Percentiles rank a stretch among this genome's conserved stretches.
phyloP scores from a whole-genome alignment of 2,329 filamentous ascomycete genomes.

The Ophiostoma himal-ulmi region DNA sequence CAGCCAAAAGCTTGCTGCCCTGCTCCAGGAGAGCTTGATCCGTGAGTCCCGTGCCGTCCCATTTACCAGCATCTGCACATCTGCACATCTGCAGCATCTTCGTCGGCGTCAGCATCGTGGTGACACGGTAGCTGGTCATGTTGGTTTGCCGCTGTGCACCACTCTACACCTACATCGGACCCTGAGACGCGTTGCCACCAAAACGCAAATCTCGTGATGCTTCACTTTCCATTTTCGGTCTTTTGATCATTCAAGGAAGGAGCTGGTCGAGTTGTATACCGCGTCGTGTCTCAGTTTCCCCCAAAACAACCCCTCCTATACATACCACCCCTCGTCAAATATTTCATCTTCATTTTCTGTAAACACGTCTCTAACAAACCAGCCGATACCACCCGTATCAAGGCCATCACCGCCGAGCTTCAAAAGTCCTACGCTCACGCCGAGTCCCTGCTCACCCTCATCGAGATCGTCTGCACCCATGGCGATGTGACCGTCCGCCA shows the following conservation, averaged over 20 bases:
- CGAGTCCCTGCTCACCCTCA: constrained; percentile 74
- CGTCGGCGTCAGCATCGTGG: background rate
- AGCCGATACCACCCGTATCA: constrained; percentile 87
- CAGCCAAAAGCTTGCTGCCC: constrained; percentile 74
- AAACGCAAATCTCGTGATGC: background rate
- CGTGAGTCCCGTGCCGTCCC: constrained; percentile 50
- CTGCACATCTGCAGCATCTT: background rate
- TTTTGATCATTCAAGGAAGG: constrained; percentile 15
- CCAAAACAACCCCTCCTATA: constrained; percentile 6
- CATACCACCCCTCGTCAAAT: background rate
- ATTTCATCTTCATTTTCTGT: background rate
- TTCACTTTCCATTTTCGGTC: constrained; percentile 18
- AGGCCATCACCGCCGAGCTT: constrained; percentile 81
- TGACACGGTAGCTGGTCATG: background rate
- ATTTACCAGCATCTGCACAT: background rate
- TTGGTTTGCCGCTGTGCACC: background rate
- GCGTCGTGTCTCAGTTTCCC: constrained; percentile 3
- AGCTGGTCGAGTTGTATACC: background rate
- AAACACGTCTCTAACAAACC: constrained; percentile 16
- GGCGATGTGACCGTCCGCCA: constrained; percentile 69
- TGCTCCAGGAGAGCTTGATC: constrained; percentile 81
- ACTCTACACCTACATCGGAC: background rate
- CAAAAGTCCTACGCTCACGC: constrained; percentile 87
- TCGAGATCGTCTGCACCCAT: constrained; percentile 83
- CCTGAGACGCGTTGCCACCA: constrained; percentile 1